These are phyloP conservation scores for Gossypium laxum DNA, from an alignment of 441 rosid genomes.

Conservation along the genomic window DNA sequence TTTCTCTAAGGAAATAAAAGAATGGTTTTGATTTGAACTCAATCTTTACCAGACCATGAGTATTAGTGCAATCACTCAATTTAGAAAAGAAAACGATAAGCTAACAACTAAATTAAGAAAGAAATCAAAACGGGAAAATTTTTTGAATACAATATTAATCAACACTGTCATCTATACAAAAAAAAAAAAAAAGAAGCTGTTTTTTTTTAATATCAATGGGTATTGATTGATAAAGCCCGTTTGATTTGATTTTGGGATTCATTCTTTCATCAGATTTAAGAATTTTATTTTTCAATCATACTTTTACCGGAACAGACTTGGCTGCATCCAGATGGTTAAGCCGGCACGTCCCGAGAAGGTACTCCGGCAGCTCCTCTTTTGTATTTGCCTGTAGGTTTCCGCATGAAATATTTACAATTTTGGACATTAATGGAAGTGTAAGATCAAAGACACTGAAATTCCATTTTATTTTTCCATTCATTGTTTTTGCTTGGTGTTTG, in stretches of 20 bases:
- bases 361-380: conserved; percentile 84
- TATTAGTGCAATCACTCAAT: not conserved
- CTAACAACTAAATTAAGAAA: not conserved
- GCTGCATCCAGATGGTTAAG: conserved; percentile 78
- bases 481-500: conserved; percentile 11
- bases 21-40: too few species aligned
- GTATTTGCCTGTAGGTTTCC: conserved; percentile 55
- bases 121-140: not conserved
- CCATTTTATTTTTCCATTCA: not conserved
- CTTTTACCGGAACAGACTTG: conserved; percentile 44
- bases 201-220: not conserved
- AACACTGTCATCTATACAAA: conserved; percentile 17
- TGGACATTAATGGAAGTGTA: not conserved
- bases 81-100: not conserved
- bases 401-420: not conserved
- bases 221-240: not conserved
- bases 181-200: conserved; percentile 14
- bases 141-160: not conserved
- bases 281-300: conserved; percentile 16
- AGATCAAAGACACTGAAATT: not conserved
- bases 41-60: not conserved
- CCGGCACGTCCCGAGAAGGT: conserved; percentile 80
- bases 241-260: not conserved
- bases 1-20: too few species aligned
- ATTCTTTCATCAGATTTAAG: not conserved